Evolutionary conservation across 2,329 filamentous ascomycete genomes (phyloP).

Genomic region (Madurella mycetomatis): DNA sequence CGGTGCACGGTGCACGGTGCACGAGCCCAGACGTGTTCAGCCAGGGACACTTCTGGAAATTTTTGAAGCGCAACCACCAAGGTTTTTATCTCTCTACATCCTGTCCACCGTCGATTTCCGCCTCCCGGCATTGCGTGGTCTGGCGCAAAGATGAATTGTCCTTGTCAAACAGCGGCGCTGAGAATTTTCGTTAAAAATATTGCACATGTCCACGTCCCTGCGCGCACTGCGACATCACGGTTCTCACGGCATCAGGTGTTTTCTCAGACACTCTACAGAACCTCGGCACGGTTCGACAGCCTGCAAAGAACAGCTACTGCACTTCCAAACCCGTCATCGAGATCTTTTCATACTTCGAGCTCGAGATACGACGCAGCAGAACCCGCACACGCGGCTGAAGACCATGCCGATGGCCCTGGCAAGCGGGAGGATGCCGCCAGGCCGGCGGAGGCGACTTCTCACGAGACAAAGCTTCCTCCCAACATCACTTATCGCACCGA

Average conservation of each 20-base stretch:
- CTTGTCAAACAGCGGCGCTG: constrained; percentile 43
- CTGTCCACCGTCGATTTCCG: neutral
- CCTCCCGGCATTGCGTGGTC: neutral
- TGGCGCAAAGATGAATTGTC: constrained; percentile 41
- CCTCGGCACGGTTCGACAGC: neutral
- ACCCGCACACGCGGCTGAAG: neutral
- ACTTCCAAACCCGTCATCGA: neutral
- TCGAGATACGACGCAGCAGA: neutral
- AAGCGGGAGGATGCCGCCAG: neutral
- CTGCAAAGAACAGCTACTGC: neutral
- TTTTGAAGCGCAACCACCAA: neutral
- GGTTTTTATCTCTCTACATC: neutral
- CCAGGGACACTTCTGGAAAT: neutral
- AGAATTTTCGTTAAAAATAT: constrained; percentile 47
- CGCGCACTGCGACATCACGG: constrained; percentile 6
- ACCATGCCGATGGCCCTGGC: neutral
- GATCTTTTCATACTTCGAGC: constrained; percentile 18
- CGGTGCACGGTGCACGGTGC: neutral
- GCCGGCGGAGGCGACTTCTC: neutral
- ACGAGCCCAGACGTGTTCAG: neutral
- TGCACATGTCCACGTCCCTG: constrained; percentile 35
- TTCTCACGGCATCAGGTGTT: neutral
- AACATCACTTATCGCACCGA: neutral
- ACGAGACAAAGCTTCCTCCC: neutral
- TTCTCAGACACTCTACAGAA: constrained; percentile 9